phyloP scores from a whole-genome alignment of 192 early-diverging fungal species.

The Backusella macrospora region DNA sequence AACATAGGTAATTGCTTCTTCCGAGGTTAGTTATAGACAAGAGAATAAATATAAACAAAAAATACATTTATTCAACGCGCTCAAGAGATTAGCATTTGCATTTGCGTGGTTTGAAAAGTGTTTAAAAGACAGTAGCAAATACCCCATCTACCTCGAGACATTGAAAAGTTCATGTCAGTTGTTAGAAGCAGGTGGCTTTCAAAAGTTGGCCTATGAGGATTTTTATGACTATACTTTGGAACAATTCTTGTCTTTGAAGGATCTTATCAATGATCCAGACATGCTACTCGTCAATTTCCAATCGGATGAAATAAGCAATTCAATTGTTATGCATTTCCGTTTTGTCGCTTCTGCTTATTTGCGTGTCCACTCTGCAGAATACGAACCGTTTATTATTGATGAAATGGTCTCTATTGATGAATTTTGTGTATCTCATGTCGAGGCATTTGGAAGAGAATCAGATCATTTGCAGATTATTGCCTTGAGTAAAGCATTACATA shows the following conservation, averaged over 20 bases:
- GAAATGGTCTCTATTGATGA: conserved; percentile 58
- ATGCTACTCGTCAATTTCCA: conserved; percentile 53
- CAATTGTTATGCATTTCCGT: conserved; percentile 62
- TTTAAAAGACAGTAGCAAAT: conserved; percentile 30
- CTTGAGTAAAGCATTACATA: conserved; percentile 64
- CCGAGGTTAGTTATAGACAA: conserved; percentile 44
- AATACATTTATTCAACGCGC: not conserved
- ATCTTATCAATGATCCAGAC: conserved; percentile 39
- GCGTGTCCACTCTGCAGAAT: conserved; percentile 56
- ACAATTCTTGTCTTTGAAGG: conserved; percentile 40
- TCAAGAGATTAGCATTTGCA: conserved; percentile 47
- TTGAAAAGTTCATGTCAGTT: conserved; percentile 47
- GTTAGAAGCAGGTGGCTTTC: conserved; percentile 47
- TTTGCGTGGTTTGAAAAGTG: conserved; percentile 67
- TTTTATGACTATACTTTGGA: conserved; percentile 55
- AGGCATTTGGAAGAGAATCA: conserved; percentile 68
- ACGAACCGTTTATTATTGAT: conserved; percentile 58
- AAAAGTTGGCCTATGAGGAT: conserved; percentile 56
- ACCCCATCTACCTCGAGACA: conserved; percentile 30
- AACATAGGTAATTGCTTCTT: conserved; percentile 63
- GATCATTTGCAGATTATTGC: conserved; percentile 84
- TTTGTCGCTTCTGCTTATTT: conserved; percentile 59
- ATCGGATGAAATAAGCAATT: conserved; percentile 57
- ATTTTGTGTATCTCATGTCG: conserved; percentile 56
- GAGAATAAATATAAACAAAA: not conserved